These are phyloP conservation scores for Malassezia sympodialis DNA, from an alignment of 1,284 basidiomycete species.

Conservation along the genomic window DNA sequence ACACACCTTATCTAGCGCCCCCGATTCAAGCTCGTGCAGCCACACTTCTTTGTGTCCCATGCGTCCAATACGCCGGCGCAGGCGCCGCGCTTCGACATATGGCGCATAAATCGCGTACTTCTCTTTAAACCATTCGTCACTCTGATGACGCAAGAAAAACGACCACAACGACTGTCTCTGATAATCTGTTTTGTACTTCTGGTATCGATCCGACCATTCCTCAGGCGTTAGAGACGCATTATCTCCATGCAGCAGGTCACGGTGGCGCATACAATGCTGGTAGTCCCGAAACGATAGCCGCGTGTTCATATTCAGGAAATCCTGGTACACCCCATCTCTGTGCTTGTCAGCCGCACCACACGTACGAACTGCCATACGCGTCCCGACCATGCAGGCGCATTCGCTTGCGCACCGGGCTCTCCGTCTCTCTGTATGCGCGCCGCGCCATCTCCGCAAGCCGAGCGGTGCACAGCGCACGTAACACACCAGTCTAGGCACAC, in stretches of 20 bases:
- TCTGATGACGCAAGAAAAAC: conserved; percentile 32
- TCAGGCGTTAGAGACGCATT: not conserved
- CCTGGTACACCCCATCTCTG: not conserved
- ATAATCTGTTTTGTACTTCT: conserved; percentile 30
- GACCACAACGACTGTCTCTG: conserved; percentile 24
- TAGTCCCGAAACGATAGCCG: not conserved
- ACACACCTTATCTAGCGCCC: conserved; percentile 31
- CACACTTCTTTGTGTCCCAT: conserved; percentile 29
- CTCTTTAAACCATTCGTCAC: conserved; percentile 39
- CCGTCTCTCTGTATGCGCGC: not conserved
- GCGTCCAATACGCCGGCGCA: conserved; percentile 26
- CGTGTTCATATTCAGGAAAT: not conserved
- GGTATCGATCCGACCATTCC: conserved; percentile 16
- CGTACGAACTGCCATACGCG: not conserved
- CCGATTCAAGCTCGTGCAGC: conserved; percentile 30
- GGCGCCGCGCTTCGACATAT: conserved; percentile 17
- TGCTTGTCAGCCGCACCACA: not conserved
- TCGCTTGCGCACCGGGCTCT: not conserved
- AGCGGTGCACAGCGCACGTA: not conserved
- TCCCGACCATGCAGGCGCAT: not conserved
- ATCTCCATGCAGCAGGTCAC: not conserved
- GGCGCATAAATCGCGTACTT: conserved; percentile 29
- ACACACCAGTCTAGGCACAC: not conserved
- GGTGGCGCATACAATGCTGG: not conserved
- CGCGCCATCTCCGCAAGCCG: not conserved